phyloP scores from a whole-genome alignment of 257 asterid species.

The Henckelia pumila region DNA sequence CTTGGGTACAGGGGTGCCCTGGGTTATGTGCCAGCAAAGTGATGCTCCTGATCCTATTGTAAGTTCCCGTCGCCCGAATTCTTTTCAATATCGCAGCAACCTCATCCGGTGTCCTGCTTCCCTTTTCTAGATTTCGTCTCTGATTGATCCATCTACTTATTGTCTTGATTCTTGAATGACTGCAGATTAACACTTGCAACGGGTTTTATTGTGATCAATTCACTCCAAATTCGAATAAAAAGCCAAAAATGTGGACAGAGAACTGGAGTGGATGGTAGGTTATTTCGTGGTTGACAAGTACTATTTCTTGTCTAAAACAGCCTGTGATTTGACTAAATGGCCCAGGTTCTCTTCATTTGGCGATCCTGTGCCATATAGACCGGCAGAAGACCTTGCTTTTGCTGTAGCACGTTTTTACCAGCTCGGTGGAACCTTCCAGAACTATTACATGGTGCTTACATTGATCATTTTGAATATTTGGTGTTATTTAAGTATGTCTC shows the following conservation, averaged over 20 bases:
- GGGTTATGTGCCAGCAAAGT: conserved; percentile 93
- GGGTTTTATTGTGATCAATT: conserved; percentile 94
- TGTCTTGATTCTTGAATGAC: conserved; percentile 15
- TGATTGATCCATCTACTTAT: background rate
- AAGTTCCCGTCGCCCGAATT: background rate
- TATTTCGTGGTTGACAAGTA: background rate
- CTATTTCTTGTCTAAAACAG: background rate
- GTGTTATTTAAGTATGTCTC: background rate
- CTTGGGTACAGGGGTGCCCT: conserved; percentile 81
- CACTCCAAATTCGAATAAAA: conserved; percentile 72
- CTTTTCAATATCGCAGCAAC: too few relatives aligned
- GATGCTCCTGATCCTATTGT: conserved; percentile 92
- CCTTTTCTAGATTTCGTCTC: background rate
- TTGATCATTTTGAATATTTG: background rate
- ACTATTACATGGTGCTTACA: conserved; percentile 81
- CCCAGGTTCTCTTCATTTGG: conserved; percentile 78
- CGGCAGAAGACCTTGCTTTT: conserved; percentile 84
- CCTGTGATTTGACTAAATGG: background rate
- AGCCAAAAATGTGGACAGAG: conserved; percentile 96
- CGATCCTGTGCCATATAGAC: conserved; percentile 70
- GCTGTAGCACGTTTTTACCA: conserved; percentile 90
- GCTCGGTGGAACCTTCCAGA: conserved; percentile 89
- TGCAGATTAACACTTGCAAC: conserved; percentile 93
- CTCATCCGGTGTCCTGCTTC: too few relatives aligned
- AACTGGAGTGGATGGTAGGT: conserved; percentile 94